These are phyloP conservation scores for Yamadazyma siamensis DNA, from an alignment of 1,139 yeast species.

Conservation along the genomic window DNA sequence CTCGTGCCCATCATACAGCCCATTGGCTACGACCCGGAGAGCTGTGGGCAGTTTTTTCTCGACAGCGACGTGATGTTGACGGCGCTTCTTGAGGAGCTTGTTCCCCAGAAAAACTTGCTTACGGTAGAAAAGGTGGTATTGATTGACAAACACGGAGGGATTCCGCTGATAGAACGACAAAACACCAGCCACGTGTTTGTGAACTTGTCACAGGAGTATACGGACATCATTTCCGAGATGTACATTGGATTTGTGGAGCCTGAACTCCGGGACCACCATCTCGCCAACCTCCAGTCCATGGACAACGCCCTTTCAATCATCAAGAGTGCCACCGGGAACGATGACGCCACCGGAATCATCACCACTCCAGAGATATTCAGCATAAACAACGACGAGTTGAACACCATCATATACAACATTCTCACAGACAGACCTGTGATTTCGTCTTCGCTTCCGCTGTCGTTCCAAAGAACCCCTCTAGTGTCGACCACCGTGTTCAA, in stretches of 20 bases:
- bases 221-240: constrained; percentile 62
- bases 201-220: constrained; percentile 78
- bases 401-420: constrained; percentile 85
- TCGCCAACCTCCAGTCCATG: constrained; percentile 54
- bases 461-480: constrained; percentile 60
- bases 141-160: constrained; percentile 82
- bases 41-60: constrained; percentile 27
- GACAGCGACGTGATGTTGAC: constrained; percentile 32
- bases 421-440: constrained; percentile 90
- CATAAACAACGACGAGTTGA: constrained; percentile 45
- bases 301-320: constrained; percentile 35
- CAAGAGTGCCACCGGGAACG: constrained; percentile 29
- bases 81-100: constrained; percentile 25
- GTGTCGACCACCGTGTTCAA: constrained; percentile 77
- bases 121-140: constrained; percentile 78
- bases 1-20: constrained; percentile 64
- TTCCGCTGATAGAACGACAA: constrained; percentile 79
- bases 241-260: constrained; percentile 50
- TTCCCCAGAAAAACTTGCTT: constrained; percentile 28
- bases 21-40: constrained; percentile 40
- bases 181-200: constrained; percentile 86
- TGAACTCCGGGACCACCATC: constrained; percentile 45
- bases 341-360: constrained; percentile 45
- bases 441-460: constrained; percentile 85
- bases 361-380: constrained; percentile 44